A percentile compares a stretch with the other conserved stretches of the same genome.
These are phyloP conservation scores for Protomyces inouyei DNA, from an alignment of 1,139 yeast species.

Conservation along the genomic window DNA sequence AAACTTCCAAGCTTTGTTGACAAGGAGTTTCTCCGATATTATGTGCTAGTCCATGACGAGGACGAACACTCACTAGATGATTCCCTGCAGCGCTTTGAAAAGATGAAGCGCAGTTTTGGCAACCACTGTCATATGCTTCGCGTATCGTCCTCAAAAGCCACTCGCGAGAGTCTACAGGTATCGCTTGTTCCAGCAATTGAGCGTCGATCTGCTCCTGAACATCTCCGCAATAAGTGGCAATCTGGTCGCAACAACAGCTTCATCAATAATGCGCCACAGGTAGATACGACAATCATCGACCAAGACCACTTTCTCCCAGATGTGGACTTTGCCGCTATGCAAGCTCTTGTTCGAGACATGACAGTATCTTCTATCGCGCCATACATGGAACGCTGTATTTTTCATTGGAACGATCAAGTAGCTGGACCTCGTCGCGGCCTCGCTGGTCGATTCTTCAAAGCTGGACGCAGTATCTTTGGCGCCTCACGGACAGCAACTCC, in stretches of 20 bases:
- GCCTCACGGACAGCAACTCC: constrained; percentile 33
- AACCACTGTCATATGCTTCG: constrained; percentile 35
- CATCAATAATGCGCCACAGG: neutral
- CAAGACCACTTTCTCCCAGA: constrained; percentile 21
- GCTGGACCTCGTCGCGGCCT: constrained; percentile 61
- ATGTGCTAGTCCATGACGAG: constrained; percentile 43
- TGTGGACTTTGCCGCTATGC: constrained; percentile 45
- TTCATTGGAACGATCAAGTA: constrained; percentile 72
- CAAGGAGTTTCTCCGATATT: constrained; percentile 41
- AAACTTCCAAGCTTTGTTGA: constrained; percentile 40
- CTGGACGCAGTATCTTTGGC: constrained; percentile 56
- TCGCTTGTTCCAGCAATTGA: constrained; percentile 23
- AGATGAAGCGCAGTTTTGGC: constrained; percentile 33
- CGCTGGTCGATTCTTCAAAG: constrained; percentile 68
- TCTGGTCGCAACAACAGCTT: constrained; percentile 11
- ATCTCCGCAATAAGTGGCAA: constrained; percentile 21
- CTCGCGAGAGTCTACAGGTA: constrained; percentile 2
- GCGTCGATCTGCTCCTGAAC: constrained; percentile 31
- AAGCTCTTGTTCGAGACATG: constrained; percentile 49
- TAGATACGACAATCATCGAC: neutral
- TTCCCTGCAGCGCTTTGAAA: constrained; percentile 31
- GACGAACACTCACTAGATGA: constrained; percentile 37
- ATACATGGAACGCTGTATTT: constrained; percentile 69
- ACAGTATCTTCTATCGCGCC: constrained; percentile 60
- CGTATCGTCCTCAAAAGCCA: constrained; percentile 7